Evolutionary conservation across 2,329 filamentous ascomycete species (phyloP), one percentile per base, ranked within the genome.

Genomic region (Aspergillus proliferans): DNA sequence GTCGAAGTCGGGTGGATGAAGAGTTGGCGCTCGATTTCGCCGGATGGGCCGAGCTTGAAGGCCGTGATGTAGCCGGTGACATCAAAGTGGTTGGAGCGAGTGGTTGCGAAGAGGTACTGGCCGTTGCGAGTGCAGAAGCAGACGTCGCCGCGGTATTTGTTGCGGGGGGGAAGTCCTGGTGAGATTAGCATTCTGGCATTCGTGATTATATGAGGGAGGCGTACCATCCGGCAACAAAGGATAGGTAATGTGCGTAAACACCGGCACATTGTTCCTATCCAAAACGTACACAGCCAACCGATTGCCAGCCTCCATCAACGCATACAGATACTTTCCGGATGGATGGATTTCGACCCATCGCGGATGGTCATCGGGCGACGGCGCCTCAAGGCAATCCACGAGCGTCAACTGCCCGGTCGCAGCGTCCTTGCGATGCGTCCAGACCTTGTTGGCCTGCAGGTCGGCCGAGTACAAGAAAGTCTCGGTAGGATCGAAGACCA

Each of bases 301-400:
- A 73, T 95, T 95, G 47, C 88, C 88, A n/a, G 84, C 85, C 71
- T 95, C 89, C 87, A 93, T 94, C 58, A 95, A 77, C 6, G 81
- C 88, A 71, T 94, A 95, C 49, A 95, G 77, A 68, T 89, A 90
- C 50, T 83, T 80, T 18, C 87, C 88, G 1, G 80, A 80, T 2
- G 85, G 85, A 67, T 92, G 87, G 65, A 94, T 85, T 58, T 88
- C 88, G 12, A 94, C 87, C 89, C 89, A 95, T 61, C 89, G 82
- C 14, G 89, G 89, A 67, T 93, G 89, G 68, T 95, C 89, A 52
- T 78, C 77, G 2, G 80, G 71, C 42, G 78, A 77, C 0, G 88
- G 87, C 24, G 88, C 88, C 53, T 86, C 80, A 30, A 91, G 76
- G 62, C 79, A 83, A 57, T 87, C 88, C 48, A 92, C 79, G 18